These are phyloP conservation scores for Coprinellus aureogranulatus DNA, from an alignment of 768 basidiomycete species.

Conservation along the genomic window DNA sequence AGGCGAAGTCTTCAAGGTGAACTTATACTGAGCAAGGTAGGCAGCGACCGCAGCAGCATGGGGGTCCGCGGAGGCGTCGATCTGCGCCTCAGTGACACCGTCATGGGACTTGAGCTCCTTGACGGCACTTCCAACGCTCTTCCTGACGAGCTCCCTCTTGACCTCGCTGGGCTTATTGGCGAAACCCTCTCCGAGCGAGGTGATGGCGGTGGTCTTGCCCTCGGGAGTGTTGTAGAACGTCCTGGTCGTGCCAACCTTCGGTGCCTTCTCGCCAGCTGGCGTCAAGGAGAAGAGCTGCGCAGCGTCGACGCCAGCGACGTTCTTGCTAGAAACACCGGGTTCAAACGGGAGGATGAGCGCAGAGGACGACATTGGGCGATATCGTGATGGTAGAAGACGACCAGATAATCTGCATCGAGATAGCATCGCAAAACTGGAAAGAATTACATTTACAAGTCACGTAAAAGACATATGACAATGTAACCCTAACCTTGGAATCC, in stretches of 20 bases:
- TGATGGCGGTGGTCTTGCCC: slow-evolving; percentile 49
- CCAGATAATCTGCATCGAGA: slow-evolving; percentile 22
- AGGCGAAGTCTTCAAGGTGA: slow-evolving; percentile 68
- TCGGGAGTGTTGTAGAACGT: slow-evolving; percentile 59
- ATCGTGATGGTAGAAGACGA: slow-evolving; percentile 21
- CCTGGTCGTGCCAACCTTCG: slow-evolving; percentile 62
- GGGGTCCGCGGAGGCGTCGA: slow-evolving; percentile 67
- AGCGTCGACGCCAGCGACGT: slow-evolving; percentile 40
- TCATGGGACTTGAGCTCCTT: slow-evolving; percentile 65
- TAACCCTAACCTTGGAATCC: neutral
- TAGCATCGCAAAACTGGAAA: slow-evolving; percentile 20
- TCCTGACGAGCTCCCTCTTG: slow-evolving; percentile 66
- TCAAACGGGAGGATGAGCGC: slow-evolving; percentile 62
- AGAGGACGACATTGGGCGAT: slow-evolving; percentile 45
- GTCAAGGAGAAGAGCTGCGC: slow-evolving; percentile 51
- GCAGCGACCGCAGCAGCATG: slow-evolving; percentile 84
- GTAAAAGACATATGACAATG: neutral
- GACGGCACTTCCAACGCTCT: slow-evolving; percentile 69
- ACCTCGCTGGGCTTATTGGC: slow-evolving; percentile 40
- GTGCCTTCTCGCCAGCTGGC: slow-evolving; percentile 48
- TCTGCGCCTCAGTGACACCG: slow-evolving; percentile 55
- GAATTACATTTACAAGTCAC: slow-evolving; percentile 9
- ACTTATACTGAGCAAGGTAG: slow-evolving; percentile 70
- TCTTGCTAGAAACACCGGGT: slow-evolving; percentile 34
- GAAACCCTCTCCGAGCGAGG: slow-evolving; percentile 59